Base-by-base conservation (phyloP, 768 basidiomycete species). In the Collybia mongolica region DNA sequence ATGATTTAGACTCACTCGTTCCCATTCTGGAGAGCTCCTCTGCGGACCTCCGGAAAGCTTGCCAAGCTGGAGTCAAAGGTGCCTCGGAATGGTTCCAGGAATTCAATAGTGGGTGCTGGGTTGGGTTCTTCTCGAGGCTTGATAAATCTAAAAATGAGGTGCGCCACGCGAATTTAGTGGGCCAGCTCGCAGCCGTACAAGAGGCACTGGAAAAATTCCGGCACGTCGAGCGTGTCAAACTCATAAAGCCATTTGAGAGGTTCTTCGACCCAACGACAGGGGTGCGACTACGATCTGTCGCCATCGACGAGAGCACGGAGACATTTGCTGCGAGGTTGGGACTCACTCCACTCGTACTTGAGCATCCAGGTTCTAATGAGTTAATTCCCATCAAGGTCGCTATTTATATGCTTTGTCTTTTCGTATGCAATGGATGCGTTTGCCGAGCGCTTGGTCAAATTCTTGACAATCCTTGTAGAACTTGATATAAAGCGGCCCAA, bases 361-460 rank as follows among this genome's bases (percentile, higher is more conserved):
- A 6, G 14, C 32, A 32, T 9, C 14, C 11, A 3, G 14, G 14
- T 12, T 9, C 32, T 32, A 3, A 32, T 32, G 32, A 32, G 32
- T 32, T 32, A 9, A 14, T 32, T 12, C 7, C 24, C 32, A 5
- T 32, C 32, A 44, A 75, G 75, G 26, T 73, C 76, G 2, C 63
- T 78, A 2, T 78, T 71, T 48, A 63, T 73, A 12, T 74, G 73
- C 40, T 76, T 77, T 47, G 73, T 76, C 1, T 77, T 75, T 58
- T 68, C 69, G 35, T 72, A 73, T 49, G 65, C 72, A 23, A 54
- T 78, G 8, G 69, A 75, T 19, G 67, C 68, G 1, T 76, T 74
- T 38, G 66, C 73, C 0, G 68, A 72, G 9, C 62, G 67, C 7
- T 61, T 75, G 2, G 52, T 62, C 11, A 62, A 60, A 12, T 53